Base-by-base conservation (phyloP, 768 basidiomycete genomes). In the Collybia sordida region DNA sequence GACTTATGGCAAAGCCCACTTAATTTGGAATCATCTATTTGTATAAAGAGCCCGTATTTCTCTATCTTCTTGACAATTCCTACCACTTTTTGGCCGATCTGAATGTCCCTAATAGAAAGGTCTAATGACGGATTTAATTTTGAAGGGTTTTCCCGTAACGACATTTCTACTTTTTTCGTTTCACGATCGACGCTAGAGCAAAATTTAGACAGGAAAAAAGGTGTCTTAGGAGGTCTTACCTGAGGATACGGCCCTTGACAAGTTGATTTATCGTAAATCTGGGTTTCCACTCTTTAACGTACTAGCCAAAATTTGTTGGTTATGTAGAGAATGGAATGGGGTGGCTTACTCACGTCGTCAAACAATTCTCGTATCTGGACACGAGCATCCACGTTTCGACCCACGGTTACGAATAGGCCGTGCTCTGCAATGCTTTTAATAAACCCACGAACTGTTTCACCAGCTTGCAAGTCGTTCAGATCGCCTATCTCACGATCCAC, bases 1-100 rank as follows among this genome's bases (percentile, higher is more conserved):
- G 92, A 91, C 67, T 93, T 94, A 66, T 98, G 96, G 65, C 96
- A 99, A 9, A 99, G 76, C 4, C 96, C 96, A 53, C 79, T 85
- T 42, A 98, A 72, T 61, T 86, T 89, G 0, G 91, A 86, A 15
- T 81, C 87, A n/a, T 88, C 81, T 31, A 98, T 87, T 62, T 86
- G 82, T 50, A 99, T 82, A 70, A 98, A 98, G n/a, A 97, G 74
- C 12, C 96, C 96, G 56, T 92, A 98, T 36, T 82, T 79, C 66
- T 95, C 92, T 9, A 95, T 75, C 54, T 80, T 84, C 66, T 89
- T 93, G 49, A 98, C 81, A 21, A 74, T 72, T 4, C 90, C 93
- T 28, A 81, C 75, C 25, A 97, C 77, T 60, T 90, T 93, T 61
- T 94, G 86, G 35, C 91, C 94, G 57, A 83, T 81, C 27, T 74